These are phyloP conservation scores for Colletotrichum tofieldiae DNA, from an alignment of 2,329 filamentous ascomycete species.

Conservation along the genomic window DNA sequence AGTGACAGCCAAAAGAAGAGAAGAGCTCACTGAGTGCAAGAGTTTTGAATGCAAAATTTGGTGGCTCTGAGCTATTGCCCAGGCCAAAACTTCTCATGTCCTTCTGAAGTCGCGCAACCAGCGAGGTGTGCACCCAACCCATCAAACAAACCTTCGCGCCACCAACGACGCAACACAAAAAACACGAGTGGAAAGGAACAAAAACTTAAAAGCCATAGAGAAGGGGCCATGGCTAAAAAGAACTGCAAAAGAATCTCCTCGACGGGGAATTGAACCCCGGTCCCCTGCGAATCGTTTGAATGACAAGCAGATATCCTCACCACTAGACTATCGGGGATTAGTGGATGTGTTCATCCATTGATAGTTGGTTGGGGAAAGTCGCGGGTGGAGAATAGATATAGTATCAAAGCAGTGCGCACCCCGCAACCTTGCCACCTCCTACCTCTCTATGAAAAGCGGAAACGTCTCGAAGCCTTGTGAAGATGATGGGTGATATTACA, in stretches of 20 bases:
- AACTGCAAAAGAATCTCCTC: constrained; percentile 29
- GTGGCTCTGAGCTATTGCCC: too few relatives aligned
- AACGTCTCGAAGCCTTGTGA: too few relatives aligned
- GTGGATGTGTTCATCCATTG: constrained; percentile 17
- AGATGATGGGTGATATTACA: too few relatives aligned
- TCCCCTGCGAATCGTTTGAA: constrained; percentile 28
- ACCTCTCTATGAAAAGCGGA: too few relatives aligned
- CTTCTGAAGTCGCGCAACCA: background rate
- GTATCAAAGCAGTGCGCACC: accelerated
- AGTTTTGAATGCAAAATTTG: too few relatives aligned
- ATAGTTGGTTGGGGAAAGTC: background rate
- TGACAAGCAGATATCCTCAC: constrained; percentile 44
- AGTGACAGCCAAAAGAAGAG: background rate
- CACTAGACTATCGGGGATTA: constrained; percentile 43
- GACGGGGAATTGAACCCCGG: constrained; percentile 44
- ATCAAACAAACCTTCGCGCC: background rate
- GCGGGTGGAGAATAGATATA: accelerated
- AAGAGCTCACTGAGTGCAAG: background rate
- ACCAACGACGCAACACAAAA: background rate
- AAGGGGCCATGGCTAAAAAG: background rate
- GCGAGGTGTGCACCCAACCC: background rate
- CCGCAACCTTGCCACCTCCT: background rate
- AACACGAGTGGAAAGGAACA: too few relatives aligned
- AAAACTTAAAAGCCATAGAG: too few relatives aligned
- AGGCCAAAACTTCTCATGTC: background rate